These are phyloP conservation scores for Solanum ossicruentum DNA, from an alignment of 257 asterid genomes.

Conservation along the genomic window DNA sequence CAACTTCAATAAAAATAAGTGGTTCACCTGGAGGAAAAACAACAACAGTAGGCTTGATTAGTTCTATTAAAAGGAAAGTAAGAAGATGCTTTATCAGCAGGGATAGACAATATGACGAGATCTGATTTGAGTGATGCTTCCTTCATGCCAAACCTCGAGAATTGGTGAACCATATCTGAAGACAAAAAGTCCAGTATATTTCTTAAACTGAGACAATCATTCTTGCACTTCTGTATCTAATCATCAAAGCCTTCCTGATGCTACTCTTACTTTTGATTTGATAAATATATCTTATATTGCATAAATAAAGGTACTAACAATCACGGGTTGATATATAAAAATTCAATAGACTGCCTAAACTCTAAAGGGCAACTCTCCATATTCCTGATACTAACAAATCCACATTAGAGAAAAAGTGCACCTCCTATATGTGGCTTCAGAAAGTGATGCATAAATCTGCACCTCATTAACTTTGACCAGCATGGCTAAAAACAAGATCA, in stretches of 20 bases:
- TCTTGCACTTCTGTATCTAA: neutral
- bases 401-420: neutral
- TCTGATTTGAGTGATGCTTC: neutral
- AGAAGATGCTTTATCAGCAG: neutral
- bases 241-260: neutral
- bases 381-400: neutral
- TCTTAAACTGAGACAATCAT: neutral
- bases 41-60: conserved; percentile 1
- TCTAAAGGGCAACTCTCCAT: neutral
- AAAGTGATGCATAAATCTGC: neutral
- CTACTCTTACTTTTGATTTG: neutral
- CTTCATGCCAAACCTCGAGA: neutral
- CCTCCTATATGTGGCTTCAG: neutral
- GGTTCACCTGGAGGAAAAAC: conserved; percentile 69
- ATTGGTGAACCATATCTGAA: neutral
- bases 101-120: neutral
- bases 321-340: neutral
- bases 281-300: neutral
- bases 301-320: neutral
- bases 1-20: conserved; percentile 91
- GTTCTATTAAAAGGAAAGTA: neutral
- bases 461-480: neutral
- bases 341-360: neutral
- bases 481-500: neutral
- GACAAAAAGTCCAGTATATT: neutral